Percentiles rank a stretch among this genome's conserved stretches.
Conservation (phyloP, 177 flowering plant genomes). For the Vitis hybrid region DNA sequence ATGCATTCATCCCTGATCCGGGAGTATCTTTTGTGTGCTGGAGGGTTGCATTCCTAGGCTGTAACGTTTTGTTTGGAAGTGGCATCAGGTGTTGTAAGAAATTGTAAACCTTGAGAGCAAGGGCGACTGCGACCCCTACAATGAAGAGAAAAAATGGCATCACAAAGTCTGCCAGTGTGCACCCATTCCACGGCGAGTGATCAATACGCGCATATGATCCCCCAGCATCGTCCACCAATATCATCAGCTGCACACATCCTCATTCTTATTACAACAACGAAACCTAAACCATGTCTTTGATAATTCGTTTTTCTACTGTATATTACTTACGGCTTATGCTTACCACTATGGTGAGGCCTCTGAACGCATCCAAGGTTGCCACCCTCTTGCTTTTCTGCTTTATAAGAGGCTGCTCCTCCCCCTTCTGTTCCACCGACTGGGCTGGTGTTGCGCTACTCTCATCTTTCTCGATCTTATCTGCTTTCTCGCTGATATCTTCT, state of each 20-base stretch:
- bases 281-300: not conserved
- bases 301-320: not conserved
- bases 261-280: not conserved
- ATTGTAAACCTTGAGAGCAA: conserved; percentile 54
- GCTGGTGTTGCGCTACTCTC: conserved; percentile 5
- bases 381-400: conserved; percentile 47
- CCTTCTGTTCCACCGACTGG: conserved; percentile 11
- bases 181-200: conserved; percentile 77
- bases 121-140: conserved; percentile 72
- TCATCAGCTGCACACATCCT: conserved; percentile 47
- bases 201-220: conserved; percentile 47
- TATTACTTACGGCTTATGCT: not conserved
- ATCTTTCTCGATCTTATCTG: conserved; percentile 6
- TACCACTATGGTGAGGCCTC: conserved; percentile 78
- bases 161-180: conserved; percentile 70
- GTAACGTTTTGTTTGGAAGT: no score
- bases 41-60: no score
- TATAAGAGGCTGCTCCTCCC: conserved; percentile 14
- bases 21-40: no score
- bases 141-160: conserved; percentile 84
- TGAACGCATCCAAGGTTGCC: conserved; percentile 69
- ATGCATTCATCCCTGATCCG: no score
- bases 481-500: not conserved
- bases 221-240: conserved; percentile 74
- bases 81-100: no score